Conservation (phyloP, 2,329 filamentous ascomycete species). For the Akanthomyces muscarius region DNA sequence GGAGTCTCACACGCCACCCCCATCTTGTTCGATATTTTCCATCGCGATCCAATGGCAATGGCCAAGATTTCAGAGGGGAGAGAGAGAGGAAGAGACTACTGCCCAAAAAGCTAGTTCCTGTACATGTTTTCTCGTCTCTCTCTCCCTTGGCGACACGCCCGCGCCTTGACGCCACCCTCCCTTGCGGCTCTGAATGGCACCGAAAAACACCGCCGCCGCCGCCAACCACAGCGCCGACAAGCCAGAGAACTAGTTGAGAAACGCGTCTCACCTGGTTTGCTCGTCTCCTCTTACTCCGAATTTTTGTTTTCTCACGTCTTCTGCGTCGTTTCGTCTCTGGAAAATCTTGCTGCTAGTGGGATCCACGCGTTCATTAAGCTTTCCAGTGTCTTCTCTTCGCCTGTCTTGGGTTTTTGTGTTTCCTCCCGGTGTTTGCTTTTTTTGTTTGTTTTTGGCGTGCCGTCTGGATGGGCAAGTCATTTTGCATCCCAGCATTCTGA, state of each 20-base stretch:
- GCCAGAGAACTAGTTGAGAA: background rate
- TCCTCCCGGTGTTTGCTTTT: background rate
- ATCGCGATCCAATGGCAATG: background rate
- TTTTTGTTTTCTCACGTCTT: background rate
- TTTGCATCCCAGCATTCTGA: background rate
- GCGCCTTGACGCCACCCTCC: constrained; percentile 6
- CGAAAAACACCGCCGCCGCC: constrained; percentile 3
- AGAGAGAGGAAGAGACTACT: constrained; percentile 1
- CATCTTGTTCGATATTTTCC: background rate
- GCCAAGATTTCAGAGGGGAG: background rate
- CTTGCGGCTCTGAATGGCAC: background rate
- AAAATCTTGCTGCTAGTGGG: background rate
- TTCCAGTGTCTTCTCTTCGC: background rate
- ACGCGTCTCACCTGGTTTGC: constrained; percentile 10
- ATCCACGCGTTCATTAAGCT: constrained; percentile 4
- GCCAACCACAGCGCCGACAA: background rate
- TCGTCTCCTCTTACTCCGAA: background rate
- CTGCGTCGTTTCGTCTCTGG: background rate
- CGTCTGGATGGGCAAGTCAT: no score
- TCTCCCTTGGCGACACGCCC: constrained; percentile 5
- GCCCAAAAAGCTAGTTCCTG: background rate
- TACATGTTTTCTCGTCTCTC: constrained; percentile 3
- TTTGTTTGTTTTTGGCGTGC: background rate
- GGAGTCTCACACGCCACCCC: background rate
- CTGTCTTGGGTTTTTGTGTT: background rate